Evolutionary conservation across 148 eudicot genomes (phyloP).

Genomic region (Diospyros lotus): DNA sequence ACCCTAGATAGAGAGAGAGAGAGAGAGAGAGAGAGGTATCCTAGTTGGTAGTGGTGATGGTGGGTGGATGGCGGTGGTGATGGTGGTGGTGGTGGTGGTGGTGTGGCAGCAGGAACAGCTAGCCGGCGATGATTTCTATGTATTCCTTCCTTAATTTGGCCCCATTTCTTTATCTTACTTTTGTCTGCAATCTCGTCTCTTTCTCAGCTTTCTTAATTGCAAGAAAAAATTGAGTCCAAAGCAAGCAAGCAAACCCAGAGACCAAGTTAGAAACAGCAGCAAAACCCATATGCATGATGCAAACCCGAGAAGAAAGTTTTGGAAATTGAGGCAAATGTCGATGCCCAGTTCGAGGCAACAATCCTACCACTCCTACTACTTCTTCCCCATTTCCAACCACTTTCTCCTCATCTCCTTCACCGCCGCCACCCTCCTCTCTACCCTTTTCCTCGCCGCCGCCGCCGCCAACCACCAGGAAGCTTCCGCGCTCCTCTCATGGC

Average conservation of each 20-base stretch:
- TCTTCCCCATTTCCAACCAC: background rate
- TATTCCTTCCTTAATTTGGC: slow-evolving; percentile 44
- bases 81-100: slow-evolving; percentile 17
- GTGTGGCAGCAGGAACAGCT: background rate
- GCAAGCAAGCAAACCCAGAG: slow-evolving; percentile 31
- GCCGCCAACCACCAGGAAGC: slow-evolving; percentile 21
- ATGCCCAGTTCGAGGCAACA: slow-evolving; percentile 45
- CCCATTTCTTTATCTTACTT: slow-evolving; percentile 12
- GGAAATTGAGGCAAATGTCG: slow-evolving; percentile 63
- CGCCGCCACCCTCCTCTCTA: slow-evolving; percentile 2
- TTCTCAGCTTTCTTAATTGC: background rate
- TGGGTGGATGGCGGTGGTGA: slow-evolving; percentile 22
- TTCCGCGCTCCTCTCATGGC: slow-evolving; percentile 11
- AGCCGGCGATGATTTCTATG: slow-evolving; percentile 42
- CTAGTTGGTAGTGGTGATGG: slow-evolving; percentile 21
- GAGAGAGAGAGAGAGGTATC: slow-evolving; percentile 18
- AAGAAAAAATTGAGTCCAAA: slow-evolving; percentile 33
- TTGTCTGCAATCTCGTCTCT: background rate
- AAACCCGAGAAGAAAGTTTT: slow-evolving; percentile 39
- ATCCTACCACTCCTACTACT: slow-evolving; percentile 21
- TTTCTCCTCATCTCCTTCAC: slow-evolving; percentile 16
- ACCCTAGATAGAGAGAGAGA: slow-evolving; percentile 5
- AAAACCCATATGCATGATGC: slow-evolving; percentile 28
- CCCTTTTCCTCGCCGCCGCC: slow-evolving; percentile 1
- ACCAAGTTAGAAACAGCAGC: slow-evolving; percentile 14